Evolutionary conservation across 768 basidiomycete genomes (phyloP), one percentile per base, ranked within the genome.

Genomic region (Rhodotorula paludigena): DNA sequence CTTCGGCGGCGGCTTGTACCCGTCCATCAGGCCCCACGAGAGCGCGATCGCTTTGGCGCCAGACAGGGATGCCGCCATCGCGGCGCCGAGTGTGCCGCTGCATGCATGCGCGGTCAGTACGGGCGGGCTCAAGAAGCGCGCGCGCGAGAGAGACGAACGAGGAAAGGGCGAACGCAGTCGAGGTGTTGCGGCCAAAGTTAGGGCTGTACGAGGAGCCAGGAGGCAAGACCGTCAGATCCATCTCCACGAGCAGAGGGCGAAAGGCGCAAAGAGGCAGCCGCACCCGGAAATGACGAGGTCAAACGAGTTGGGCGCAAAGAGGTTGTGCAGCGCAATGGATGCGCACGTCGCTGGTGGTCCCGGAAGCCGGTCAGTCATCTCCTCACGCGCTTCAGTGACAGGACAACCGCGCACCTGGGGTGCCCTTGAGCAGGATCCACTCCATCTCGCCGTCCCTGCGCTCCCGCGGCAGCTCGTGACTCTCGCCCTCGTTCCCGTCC

Each of bases 281-380:
- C 39, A 61, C 60, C 79, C 79, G 7, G 78, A 78, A 39, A 81
- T 74, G 58, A 81, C 79, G 41, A 80, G 69, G 42, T 80, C 80
- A 52, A 80, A 71, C 15, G 65, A 60, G 14, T 47, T 48, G 2
- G 57, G 77, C 0, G 77, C 74, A 64, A 77, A 81, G 4, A 81
- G 72, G 56, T 78, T 78, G 68, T 80, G 77, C 54, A 80, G 57
- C 0, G 76, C 79, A 60, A 80, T 77, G 60, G 78, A 78, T 11
- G 79, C 67, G 63, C 79, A 80, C 2, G 80, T 79, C 3, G 79
- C 80, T 21, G 78, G 15, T 7, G 25, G 5, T 11, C 9, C 6
- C 25, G 23, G 18, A 21, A 16, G 21, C 11, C 11, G 39, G 39
- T 49, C 30, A n/a, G 54, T 21, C 2, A 21, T n/a, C 42, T 8